Percentiles rank a stretch among this genome's conserved stretches.
These are phyloP conservation scores for Cyclostephanos tholiformis DNA, from an alignment of 108 stramenopile genomes.

Conservation along the genomic window DNA sequence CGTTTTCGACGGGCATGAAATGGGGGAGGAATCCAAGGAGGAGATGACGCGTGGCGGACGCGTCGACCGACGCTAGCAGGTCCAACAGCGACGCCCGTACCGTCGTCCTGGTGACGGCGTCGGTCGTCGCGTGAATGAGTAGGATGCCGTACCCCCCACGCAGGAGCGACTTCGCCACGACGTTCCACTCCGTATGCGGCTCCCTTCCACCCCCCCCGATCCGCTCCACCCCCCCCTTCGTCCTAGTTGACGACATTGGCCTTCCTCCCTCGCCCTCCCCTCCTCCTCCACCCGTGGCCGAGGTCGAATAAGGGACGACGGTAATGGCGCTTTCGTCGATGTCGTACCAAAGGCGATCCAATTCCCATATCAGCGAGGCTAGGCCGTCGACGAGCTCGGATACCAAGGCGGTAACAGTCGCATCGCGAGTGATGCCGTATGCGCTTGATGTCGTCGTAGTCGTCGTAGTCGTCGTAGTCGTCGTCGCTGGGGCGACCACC, in stretches of 20 bases:
- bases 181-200: constrained; percentile 30
- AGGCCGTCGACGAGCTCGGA: constrained; percentile 25
- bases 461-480: too few relatives aligned
- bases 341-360: constrained; percentile 23
- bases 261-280: not conserved
- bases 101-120: constrained; percentile 5
- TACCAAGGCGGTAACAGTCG: not conserved
- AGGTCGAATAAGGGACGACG: not conserved
- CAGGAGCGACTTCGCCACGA: constrained; percentile 28
- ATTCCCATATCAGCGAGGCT: constrained; percentile 24
- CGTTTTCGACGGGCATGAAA: constrained; percentile 27
- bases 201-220: not conserved
- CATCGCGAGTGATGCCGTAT: too few relatives aligned
- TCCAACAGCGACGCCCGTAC: constrained; percentile 37
- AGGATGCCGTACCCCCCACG: constrained; percentile 36
- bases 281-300: not conserved
- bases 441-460: too few relatives aligned
- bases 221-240: not conserved
- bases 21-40: constrained; percentile 38
- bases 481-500: too few relatives aligned
- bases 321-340: not conserved
- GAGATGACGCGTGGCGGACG: constrained; percentile 33
- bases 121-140: not conserved
- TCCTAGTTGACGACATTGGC: not conserved
- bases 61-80: constrained; percentile 25